phyloP scores from a whole-genome alignment of 495 filamentous ascomycete genomes.

The Rusavskia elegans region DNA sequence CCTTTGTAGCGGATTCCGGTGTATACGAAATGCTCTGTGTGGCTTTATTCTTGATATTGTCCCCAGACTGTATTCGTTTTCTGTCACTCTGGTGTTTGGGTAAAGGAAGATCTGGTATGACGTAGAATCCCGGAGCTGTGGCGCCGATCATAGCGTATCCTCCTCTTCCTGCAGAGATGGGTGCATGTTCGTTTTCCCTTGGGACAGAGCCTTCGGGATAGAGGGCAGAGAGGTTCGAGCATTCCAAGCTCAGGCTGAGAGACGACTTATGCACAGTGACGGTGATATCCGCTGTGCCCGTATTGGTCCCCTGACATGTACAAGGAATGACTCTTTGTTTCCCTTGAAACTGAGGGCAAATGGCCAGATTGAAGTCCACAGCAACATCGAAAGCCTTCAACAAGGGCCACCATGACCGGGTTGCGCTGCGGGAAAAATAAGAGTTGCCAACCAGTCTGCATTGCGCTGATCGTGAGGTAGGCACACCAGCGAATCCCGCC shows the following conservation, averaged over 20 bases:
- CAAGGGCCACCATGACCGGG: not conserved
- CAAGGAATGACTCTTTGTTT: not conserved
- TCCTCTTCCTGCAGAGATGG: not conserved
- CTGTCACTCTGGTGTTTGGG: not conserved
- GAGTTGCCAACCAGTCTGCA: not conserved
- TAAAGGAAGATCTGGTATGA: not conserved
- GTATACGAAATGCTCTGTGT: too few species aligned
- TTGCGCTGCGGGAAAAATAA: not conserved
- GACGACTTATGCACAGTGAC: too few species aligned
- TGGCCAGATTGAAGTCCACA: not conserved
- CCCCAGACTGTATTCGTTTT: not conserved
- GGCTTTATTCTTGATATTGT: not conserved
- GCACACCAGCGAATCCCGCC: not conserved
- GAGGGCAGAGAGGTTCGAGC: not conserved
- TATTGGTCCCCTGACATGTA: not conserved
- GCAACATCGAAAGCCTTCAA: not conserved
- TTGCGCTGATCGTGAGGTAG: not conserved
- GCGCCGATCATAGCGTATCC: not conserved
- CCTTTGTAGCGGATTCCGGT: too few species aligned
- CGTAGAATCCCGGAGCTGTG: not conserved
- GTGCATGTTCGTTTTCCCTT: not conserved
- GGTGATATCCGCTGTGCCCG: too few species aligned
- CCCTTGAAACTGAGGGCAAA: not conserved
- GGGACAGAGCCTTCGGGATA: not conserved
- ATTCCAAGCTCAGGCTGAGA: not conserved